These are phyloP conservation scores for Lycium ferocissimum DNA, from an alignment of 257 asterid genomes.

Conservation along the genomic window DNA sequence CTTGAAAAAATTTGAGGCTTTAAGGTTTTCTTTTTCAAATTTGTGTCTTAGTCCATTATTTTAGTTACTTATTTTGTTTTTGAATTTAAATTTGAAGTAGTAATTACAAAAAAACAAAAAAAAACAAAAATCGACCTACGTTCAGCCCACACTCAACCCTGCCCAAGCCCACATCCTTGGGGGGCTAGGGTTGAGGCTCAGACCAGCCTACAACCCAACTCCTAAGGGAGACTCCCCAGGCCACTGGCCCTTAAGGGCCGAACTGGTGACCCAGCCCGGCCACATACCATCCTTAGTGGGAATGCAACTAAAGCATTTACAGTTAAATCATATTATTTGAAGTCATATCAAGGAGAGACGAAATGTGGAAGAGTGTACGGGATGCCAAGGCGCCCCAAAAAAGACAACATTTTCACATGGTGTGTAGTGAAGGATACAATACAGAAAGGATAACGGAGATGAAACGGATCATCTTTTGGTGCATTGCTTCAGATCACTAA, in stretches of 20 bases:
- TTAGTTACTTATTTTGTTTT: neutral
- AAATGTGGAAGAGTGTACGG: neutral
- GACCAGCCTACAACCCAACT: neutral
- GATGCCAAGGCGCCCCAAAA: neutral
- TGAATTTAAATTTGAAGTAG: neutral
- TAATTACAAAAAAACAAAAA: neutral
- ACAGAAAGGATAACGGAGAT: neutral
- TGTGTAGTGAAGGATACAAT: neutral
- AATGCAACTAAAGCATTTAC: neutral
- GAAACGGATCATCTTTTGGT: neutral
- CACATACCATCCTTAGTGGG: neutral
- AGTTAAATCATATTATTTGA: neutral
- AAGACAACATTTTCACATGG: neutral
- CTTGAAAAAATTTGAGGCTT: too few relatives aligned
- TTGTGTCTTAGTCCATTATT: neutral
- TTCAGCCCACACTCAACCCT: neutral
- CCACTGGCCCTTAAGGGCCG: neutral
- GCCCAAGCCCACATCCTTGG: neutral
- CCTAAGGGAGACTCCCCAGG: neutral
- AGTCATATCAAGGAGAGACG: neutral
- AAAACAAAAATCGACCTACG: neutral
- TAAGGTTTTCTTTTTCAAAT: too few relatives aligned
- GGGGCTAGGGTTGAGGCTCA: neutral
- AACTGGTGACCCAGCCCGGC: neutral
- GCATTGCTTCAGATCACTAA: conserved; percentile 9